Evolutionary conservation across 2,329 filamentous ascomycete species (phyloP), one percentile per base, ranked within the genome.

Genomic region (Fusarium tricinctum): DNA sequence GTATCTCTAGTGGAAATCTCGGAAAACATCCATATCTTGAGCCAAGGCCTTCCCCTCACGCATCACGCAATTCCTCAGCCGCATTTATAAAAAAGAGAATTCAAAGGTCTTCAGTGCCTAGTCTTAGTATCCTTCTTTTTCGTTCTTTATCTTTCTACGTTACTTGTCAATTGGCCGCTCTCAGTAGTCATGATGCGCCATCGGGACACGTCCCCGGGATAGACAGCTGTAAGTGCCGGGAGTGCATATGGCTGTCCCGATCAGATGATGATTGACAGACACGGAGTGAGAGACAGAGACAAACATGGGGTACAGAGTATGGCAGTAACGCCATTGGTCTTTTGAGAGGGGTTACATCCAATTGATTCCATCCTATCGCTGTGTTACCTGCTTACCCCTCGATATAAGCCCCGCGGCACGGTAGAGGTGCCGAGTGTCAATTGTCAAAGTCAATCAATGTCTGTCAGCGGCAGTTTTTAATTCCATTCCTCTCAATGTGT

Each of bases 221-320:
- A 39, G 35, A 39, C 39, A 47, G 17, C 17, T 17, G 43, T 33
- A 48, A 59, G 20, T 58, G 23, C 43, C 60, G 66, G 66, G 38
- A 44, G 19, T 22, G 20, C 40, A 35, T 43, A 19, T 53, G 39
- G 26, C 38, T 47, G 42, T 66, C 58, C 66, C 66, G 61, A 69
- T 69, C 66, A 68, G 50, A 69, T 66, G 66, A 69, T 69, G 55
- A 32, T 26, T 45, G 51, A 59, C 33, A 57, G 22, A 17, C n/a
- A 15, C 22, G n/a, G 38, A 15, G 8, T 38, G 30, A 4, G 12
- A 33, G n/a, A 30, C 23, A 23, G 23, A 23, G 23, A 22, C 46
- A 30, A 30, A 13, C 26, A 58, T 35, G 51, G 32, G 28, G 47
- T 63, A 50, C 23, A 23, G 23, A 5, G 4, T 23, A 23, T 2